Evolutionary conservation across 1,139 yeast genomes (phyloP).

Genomic region (Suhomyces kunorum): DNA sequence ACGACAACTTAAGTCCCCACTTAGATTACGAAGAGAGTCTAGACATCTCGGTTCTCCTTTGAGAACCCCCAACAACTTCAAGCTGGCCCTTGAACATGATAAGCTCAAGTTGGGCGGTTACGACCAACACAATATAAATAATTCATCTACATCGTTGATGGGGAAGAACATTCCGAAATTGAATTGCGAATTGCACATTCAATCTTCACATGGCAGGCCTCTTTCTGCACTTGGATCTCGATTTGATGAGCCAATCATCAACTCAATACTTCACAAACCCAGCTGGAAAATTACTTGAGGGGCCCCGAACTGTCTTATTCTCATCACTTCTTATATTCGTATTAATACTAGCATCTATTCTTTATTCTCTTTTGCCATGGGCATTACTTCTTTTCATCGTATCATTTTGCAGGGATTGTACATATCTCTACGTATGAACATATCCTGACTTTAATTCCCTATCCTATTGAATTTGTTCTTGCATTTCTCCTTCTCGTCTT

Average conservation of each 20-base stretch:
- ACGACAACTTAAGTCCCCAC: constrained; percentile 12
- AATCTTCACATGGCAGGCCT: constrained; percentile 39
- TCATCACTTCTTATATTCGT: constrained; percentile 36
- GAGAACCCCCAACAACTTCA: constrained; percentile 7
- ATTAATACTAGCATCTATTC: constrained; percentile 2
- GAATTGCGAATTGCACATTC: constrained; percentile 2
- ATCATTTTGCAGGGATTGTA: too few species aligned
- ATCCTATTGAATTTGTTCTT: too few species aligned
- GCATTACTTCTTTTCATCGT: too few species aligned
- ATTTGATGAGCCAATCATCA: constrained; percentile 33
- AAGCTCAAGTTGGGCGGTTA: background rate
- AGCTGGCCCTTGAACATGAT: constrained; percentile 13
- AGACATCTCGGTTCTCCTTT: constrained; percentile 10
- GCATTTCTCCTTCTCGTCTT: background rate
- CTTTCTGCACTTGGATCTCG: constrained; percentile 38
- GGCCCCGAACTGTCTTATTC: background rate
- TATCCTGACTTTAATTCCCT: too few species aligned
- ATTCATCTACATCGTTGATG: constrained; percentile 3
- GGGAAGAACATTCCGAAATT: constrained; percentile 8
- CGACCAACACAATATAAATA: background rate
- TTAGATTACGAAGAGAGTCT: constrained; percentile 2
- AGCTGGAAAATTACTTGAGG: background rate
- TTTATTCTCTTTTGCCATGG: too few species aligned
- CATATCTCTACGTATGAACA: too few species aligned
- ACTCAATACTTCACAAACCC: background rate